Base-by-base conservation (phyloP, 805 yeast species). In the Kuraishia piskuri region DNA sequence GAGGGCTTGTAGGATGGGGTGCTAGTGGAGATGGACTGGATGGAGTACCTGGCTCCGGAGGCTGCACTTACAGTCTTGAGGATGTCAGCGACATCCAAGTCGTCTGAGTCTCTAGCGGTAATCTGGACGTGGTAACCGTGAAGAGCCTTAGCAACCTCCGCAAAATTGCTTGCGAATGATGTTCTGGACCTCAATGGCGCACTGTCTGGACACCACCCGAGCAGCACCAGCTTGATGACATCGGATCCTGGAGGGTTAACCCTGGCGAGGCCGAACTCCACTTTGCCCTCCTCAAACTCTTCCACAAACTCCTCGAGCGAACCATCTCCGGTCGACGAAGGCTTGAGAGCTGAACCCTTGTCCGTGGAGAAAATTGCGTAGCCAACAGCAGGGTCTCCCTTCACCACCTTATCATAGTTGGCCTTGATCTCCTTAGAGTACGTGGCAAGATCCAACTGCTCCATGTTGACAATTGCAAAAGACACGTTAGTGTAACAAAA, bases 121-220 rank as follows among this genome's bases (percentile, higher is more conserved):
- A 94, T 84, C 70, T 94, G 97, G 53, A 94, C 91, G 66, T 94
- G 99, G 71, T 92, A 94, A 49, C 96, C 96, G 59, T 77, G 76
- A 63, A 88, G 75, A 21, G 82, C 74, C 55, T 77, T 82, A 24
- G 90, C 80, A 21, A 88, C 87, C 46, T 84, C 88, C 46, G 88
- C 90, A 59, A 86, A 84, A 68, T 87, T 88, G 56, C 82, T 71
- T 24, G 92, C 90, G 69, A 84, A 88, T 1, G 90, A 83, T 49
- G 88, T 78, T 61, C 90, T 79, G 24, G 85, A 75, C 64, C 84
- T 86, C 64, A 75, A 76, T 58, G 97, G 96, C 22, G 96, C 91
- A 54, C 92, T 88, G 68, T 94, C 98, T 6, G 99, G 99, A 71
- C 96, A 88, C 97, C 97, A 92, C 51, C 97, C 98, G 44, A 94